Evolutionary conservation across 139 green algal species (phyloP).

Genomic region (Closterium sp.): DNA sequence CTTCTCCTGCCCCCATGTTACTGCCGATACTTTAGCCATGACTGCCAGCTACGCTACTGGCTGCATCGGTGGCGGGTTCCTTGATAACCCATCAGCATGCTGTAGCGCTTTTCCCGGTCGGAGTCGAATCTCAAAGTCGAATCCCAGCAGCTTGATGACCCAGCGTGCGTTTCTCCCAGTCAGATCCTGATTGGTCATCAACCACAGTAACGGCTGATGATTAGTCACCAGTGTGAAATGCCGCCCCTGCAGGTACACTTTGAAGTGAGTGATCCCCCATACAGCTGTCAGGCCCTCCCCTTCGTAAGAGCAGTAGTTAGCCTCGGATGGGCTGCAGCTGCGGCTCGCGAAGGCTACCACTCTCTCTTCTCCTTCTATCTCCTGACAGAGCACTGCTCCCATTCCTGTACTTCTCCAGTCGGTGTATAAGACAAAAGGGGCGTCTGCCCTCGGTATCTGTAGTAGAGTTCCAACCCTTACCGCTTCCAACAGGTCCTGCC

Average conservation of each 20-base stretch:
- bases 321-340: neutral
- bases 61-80: neutral
- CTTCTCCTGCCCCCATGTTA: neutral
- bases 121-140: neutral
- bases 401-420: neutral
- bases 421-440: neutral
- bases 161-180: neutral
- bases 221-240: neutral
- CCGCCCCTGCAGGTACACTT: neutral
- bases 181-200: neutral
- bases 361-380: too few relatives aligned
- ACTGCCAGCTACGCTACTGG: neutral
- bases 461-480: neutral
- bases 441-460: neutral
- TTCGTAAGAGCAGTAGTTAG: too few relatives aligned
- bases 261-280: neutral
- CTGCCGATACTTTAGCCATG: neutral
- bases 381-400: neutral
- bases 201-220: neutral
- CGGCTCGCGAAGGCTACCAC: neutral
- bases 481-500: neutral
- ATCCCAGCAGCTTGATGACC: neutral
- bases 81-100: conserved; percentile 3
- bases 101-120: neutral
- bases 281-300: too few relatives aligned